Base-by-base conservation (phyloP, 495 filamentous ascomycete species). In the Parmelia sp. region DNA sequence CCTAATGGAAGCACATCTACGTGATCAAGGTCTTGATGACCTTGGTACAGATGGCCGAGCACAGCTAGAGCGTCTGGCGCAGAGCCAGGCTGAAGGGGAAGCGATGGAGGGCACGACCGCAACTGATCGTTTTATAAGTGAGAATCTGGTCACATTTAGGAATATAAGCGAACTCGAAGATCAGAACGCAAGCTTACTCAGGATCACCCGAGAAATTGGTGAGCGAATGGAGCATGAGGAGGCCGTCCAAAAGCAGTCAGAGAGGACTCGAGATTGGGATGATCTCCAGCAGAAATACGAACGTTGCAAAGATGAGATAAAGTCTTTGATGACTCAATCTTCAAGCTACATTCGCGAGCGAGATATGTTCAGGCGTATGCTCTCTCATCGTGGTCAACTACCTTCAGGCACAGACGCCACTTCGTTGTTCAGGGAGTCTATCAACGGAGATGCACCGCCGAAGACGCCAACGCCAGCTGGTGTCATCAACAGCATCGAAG, bases 331-430 rank as follows among this genome's bases (percentile, higher is more conserved):
- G 6, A 84, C 88, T 10, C 87, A 90, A 66, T 88, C 90, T 37
- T 88, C 96, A 78, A 96, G 91, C 74, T 96, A 96, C 68, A 89
- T 93, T 57, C 90, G 90, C 71, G 94, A 99, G 76, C 85, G 94
- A 40, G 92, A 99, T 70, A 97, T 96, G 83, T 97, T 96, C 86
- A 85, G 91, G 36, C 90, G 91, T 47, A 94, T 97, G 85, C 83
- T 96, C 19, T 86, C 90, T 64, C 83, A 88, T 63, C 81, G 85
- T 64, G 87, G 86, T 14, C 88, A 91, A 68, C 71, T 80, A 40
- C 65, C 71, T 17, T 78, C 79, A 60, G 75, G 76, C 17, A 72
- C 66, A 47, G 67, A 72, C 56, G 37, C 60, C 37, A 62, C 51
- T 23, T 71, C 69, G 10, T 37, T 65, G 31, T 58, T 66, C 42